Evolutionary conservation across 306 rosid genomes (phyloP).

Genomic region (Cicer cuneatum): DNA sequence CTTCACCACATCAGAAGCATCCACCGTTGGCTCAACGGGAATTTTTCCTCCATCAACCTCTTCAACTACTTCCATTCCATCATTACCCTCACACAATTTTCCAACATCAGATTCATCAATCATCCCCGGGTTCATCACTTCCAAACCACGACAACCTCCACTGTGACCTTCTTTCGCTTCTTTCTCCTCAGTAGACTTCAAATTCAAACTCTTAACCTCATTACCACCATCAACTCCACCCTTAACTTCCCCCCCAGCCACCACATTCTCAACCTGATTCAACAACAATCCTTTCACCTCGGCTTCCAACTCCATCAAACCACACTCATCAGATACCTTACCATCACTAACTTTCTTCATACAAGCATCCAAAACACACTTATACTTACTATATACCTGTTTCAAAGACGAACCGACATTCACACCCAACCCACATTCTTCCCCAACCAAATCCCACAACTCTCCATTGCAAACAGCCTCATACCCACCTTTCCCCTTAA

Average conservation of each 20-base stretch:
- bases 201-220: constrained; percentile 28
- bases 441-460: constrained; percentile 70
- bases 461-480: constrained; percentile 45
- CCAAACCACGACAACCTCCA: constrained; percentile 34
- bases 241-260: constrained; percentile 31
- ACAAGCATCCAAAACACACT: constrained; percentile 60
- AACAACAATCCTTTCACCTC: constrained; percentile 49
- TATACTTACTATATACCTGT: constrained; percentile 60
- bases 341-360: constrained; percentile 46
- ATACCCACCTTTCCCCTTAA: constrained; percentile 71
- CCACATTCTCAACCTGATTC: constrained; percentile 34
- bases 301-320: constrained; percentile 61
- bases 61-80: background rate
- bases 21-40: background rate
- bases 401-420: constrained; percentile 55
- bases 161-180: constrained; percentile 17
- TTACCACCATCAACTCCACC: constrained; percentile 21
- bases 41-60: constrained; percentile 26
- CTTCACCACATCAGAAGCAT: constrained; percentile 33
- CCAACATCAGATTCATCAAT: background rate
- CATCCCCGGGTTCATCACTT: background rate
- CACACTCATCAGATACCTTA: constrained; percentile 49
- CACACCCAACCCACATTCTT: constrained; percentile 63
- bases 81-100: background rate
- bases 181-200: background rate